Percentiles rank a stretch among this genome's conserved stretches.
Evolutionary conservation across 139 green algal species (phyloP).

Genomic region (Coccomyxa sp.): DNA sequence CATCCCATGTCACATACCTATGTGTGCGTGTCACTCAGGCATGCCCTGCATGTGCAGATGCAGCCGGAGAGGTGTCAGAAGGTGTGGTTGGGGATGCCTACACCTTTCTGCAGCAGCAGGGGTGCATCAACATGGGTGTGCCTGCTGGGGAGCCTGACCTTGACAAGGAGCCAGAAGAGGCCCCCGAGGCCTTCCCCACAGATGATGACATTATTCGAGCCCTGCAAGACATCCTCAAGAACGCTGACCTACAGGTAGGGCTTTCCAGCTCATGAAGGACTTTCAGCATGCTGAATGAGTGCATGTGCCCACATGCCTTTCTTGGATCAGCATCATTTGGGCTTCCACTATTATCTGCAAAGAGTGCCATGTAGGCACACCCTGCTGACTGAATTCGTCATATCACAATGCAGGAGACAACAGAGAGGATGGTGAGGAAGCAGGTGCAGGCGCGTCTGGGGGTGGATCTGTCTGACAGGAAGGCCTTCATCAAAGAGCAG

Average conservation of each 20-base stretch:
- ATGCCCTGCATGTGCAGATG: neutral
- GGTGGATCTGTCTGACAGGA: constrained; percentile 31
- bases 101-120: constrained; percentile 57
- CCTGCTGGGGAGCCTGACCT: constrained; percentile 27
- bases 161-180: neutral
- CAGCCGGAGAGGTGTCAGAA: constrained; percentile 2
- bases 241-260: constrained; percentile 1
- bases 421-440: constrained; percentile 59
- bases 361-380: too few species aligned
- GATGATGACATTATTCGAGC: neutral
- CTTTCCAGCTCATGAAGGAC: neutral
- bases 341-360: neutral
- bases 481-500: constrained; percentile 47
- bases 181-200: constrained; percentile 7
- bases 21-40: neutral
- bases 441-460: constrained; percentile 44
- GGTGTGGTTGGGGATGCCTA: constrained; percentile 34
- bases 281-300: neutral
- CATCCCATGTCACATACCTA: neutral
- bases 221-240: neutral
- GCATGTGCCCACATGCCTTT: neutral
- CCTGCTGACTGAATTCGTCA: neutral
- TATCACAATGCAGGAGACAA: constrained; percentile 38
- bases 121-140: constrained; percentile 69
- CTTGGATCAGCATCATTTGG: too few species aligned